Evolutionary conservation across 139 green algal species (phyloP).

Genomic region (Closterium sp.): DNA sequence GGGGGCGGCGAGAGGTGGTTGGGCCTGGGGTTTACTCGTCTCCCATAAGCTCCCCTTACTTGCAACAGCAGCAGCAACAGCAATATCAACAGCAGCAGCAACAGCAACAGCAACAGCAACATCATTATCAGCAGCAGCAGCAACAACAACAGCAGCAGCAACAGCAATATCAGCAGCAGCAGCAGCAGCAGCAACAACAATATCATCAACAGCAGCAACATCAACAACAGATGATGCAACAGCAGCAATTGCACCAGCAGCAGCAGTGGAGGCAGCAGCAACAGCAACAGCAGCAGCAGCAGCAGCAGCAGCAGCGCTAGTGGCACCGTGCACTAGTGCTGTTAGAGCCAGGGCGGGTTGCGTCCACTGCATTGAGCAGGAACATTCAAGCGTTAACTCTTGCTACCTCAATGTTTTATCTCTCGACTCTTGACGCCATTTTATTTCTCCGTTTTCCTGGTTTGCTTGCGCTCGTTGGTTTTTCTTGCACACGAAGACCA

Average conservation of each 20-base stretch:
- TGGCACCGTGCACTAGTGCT: no score
- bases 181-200: neutral
- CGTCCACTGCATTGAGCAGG: no score
- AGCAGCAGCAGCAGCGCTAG: conserved; percentile 8
- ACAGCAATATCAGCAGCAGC: neutral
- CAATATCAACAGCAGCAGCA: neutral
- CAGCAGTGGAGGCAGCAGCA: neutral
- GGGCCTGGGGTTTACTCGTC: neutral
- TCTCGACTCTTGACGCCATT: no score
- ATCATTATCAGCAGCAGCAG: neutral
- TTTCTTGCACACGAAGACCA: no score
- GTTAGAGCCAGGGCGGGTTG: no score
- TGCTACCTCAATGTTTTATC: no score
- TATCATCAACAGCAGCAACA: neutral
- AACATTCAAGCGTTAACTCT: no score
- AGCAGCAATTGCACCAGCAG: neutral
- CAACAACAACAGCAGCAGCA: conserved; percentile 5
- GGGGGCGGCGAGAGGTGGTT: neutral
- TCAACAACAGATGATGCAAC: neutral
- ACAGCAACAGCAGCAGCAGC: neutral
- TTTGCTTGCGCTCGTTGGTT: no score
- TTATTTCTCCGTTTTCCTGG: no score
- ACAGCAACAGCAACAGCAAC: neutral
- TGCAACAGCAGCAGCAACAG: neutral
- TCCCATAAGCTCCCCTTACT: neutral